Base-by-base conservation (phyloP, 129 eudicot species). In the Pulicaria dysenterica region DNA sequence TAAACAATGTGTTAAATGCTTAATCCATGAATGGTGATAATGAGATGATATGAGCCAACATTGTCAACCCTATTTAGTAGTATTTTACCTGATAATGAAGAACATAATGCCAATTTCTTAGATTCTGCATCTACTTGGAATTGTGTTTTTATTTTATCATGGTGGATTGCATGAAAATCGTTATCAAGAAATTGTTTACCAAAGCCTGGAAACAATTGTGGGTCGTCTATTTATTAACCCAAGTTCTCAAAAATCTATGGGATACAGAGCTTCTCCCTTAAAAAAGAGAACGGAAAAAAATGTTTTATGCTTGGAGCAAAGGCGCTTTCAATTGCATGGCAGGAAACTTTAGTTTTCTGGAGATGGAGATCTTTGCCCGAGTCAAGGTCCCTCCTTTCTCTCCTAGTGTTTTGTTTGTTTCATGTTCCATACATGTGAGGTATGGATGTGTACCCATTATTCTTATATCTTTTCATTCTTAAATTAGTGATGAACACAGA, bases 261-360 rank as follows among this genome's bases (percentile, higher is more conserved):
- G 59, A 40, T 59, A 69, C 83, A 84, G 88, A 73, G 82, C 73
- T 80, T 75, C 73, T 58, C 70, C 44, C 56, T 80, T 9, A 71
- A 80, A 15, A 68, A 77, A 60, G 46, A 40, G 47, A 81, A 54
- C 7, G 83, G 85, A 38, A 76, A 76, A 77, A 84, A 84, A 70
- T 62, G 88, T 62, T 73, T 59, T 64, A 84, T 77, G 83, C 41
- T 84, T 15, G 80, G 80, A 64, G 85, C 85, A 41, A 73, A 44
- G 75, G 76, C 66, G 14, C 88, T 84, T 63, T 55, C 53, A 4
- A 73, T 80, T 38, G 73, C 67, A 17, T 80, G 83, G 88, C 59
- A 67, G n/a, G 68, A 66, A 53, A 57, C 62, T 55, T 63, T 71
- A 17, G 43, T 62, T 10, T 68, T 72, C 77, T 80, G 85, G 88